Conservation (phyloP, 495 filamentous ascomycete genomes). For the Hyaloscypha bicolor region DNA sequence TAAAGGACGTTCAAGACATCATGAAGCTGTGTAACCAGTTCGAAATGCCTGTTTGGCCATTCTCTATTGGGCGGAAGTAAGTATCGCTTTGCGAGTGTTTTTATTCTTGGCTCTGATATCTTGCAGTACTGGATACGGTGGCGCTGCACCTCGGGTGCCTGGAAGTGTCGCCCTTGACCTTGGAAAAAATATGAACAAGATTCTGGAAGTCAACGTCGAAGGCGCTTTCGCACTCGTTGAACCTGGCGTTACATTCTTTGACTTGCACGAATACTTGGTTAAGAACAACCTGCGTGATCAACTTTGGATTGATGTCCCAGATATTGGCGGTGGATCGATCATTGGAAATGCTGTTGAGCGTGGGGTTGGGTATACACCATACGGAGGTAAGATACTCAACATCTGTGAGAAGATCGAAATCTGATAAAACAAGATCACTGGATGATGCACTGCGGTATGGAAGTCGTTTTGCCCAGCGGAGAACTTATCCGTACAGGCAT, state of each 20-base stretch:
- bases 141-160: conserved; percentile 54
- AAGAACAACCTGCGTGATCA: conserved; percentile 40
- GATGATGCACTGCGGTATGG: conserved; percentile 56
- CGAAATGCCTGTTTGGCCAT: conserved; percentile 54
- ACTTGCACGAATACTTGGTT: conserved; percentile 53
- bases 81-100: conserved; percentile 22
- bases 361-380: conserved; percentile 57
- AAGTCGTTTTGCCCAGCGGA: conserved; percentile 58
- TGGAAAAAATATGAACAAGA: conserved; percentile 54
- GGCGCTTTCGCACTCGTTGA: conserved; percentile 56
- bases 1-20: conserved; percentile 49
- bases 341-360: conserved; percentile 50
- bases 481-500: conserved; percentile 60
- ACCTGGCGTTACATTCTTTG: conserved; percentile 59
- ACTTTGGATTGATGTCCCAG: conserved; percentile 56
- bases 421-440: conserved; percentile 51
- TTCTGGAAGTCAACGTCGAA: conserved; percentile 54
- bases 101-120: no score
- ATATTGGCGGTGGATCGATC: conserved; percentile 58
- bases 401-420: neutral
- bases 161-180: conserved; percentile 57
- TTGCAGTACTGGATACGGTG: conserved; percentile 56
- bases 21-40: conserved; percentile 50
- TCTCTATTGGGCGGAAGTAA: conserved; percentile 51
- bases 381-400: conserved; percentile 33